Evolutionary conservation across 1,284 basidiomycete genomes (phyloP).

Genomic region (Irpex rosettiformis): DNA sequence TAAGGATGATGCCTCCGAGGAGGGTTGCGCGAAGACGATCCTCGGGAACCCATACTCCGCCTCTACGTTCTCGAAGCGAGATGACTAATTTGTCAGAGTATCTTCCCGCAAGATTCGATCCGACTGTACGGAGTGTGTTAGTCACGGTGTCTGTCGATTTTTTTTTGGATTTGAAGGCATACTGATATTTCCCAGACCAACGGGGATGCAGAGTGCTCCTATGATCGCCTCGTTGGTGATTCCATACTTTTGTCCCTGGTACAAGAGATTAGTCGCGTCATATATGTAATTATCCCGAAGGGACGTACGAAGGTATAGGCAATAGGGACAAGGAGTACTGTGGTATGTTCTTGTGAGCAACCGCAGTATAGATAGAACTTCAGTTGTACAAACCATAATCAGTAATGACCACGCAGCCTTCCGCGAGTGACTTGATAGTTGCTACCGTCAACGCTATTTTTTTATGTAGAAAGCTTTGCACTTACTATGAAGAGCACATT

Average conservation of each 20-base stretch:
- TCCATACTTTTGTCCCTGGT: slow-evolving; percentile 51
- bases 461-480: background rate
- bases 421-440: slow-evolving; percentile 42
- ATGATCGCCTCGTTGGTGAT: slow-evolving; percentile 57
- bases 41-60: slow-evolving; percentile 52
- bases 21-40: slow-evolving; percentile 53
- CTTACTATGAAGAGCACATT: slow-evolving; percentile 56
- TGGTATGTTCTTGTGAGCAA: slow-evolving; percentile 21
- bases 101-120: slow-evolving; percentile 48
- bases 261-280: slow-evolving; percentile 17
- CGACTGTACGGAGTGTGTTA: too few relatives aligned
- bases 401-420: slow-evolving; percentile 34
- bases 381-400: slow-evolving; percentile 36
- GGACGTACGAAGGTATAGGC: slow-evolving; percentile 41
- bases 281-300: background rate
- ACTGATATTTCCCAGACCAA: slow-evolving; percentile 61
- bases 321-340: slow-evolving; percentile 31
- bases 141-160: too few relatives aligned
- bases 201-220: slow-evolving; percentile 57
- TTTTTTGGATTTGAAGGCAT: slow-evolving; percentile 20
- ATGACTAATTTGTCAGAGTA: slow-evolving; percentile 49
- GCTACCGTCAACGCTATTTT: background rate
- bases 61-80: slow-evolving; percentile 42
- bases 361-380: slow-evolving; percentile 27
- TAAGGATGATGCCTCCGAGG: slow-evolving; percentile 40